Percentiles rank a stretch among this genome's conserved stretches.
Conservation (phyloP, 345 rosid genomes). For the Mallotus nudiflorus region DNA sequence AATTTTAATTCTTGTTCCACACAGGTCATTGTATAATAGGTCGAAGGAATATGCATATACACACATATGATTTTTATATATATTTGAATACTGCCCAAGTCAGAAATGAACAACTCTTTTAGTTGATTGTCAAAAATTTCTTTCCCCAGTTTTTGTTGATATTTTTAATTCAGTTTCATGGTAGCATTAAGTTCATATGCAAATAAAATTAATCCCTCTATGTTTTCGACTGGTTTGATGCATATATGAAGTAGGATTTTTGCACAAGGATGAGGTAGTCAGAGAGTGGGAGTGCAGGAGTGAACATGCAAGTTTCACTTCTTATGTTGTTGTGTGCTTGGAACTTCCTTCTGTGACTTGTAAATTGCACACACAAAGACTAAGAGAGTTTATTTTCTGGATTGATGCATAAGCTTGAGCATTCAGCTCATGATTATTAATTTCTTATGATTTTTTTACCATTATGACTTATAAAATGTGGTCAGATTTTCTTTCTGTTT, state of each 20-base stretch:
- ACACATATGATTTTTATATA: no score
- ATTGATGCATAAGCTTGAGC: conserved; percentile 1
- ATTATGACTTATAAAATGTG: not conserved
- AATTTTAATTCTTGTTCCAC: not conserved
- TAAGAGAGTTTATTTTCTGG: not conserved
- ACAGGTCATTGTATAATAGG: not conserved
- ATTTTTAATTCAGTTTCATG: no score
- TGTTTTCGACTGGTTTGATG: no score
- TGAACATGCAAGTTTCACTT: no score
- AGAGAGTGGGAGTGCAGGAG: no score
- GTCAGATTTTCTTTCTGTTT: conserved; percentile 1
- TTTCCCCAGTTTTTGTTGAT: no score
- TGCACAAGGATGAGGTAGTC: no score
- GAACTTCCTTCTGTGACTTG: not conserved
- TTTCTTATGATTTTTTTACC: not conserved
- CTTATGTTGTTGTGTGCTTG: not conserved
- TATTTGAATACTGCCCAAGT: no score
- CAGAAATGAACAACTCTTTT: no score
- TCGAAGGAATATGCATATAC: not conserved
- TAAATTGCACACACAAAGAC: not conserved
- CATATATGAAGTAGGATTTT: not conserved
- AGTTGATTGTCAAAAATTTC: no score
- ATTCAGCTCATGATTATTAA: not conserved
- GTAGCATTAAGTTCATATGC: no score
- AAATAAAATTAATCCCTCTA: no score